Conservation (phyloP, 257 asterid genomes). For the Sherardia arvensis region DNA sequence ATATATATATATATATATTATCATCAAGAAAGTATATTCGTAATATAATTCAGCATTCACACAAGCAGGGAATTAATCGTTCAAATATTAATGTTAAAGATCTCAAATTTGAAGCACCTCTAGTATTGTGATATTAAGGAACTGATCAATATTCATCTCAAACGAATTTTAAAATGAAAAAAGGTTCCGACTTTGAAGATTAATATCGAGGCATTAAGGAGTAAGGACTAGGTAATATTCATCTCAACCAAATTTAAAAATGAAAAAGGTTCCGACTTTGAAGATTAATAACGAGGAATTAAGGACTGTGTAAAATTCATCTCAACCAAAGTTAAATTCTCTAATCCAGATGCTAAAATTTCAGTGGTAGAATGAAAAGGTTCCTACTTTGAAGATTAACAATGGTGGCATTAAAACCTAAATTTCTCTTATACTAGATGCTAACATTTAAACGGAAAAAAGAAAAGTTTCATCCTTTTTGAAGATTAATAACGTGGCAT, state of each 20-base stretch:
- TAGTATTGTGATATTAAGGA: neutral
- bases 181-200: too few species aligned
- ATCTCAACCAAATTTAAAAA: too few species aligned
- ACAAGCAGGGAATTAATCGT: neutral
- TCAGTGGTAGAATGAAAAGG: neutral
- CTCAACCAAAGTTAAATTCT: too few species aligned
- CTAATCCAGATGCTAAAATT: neutral
- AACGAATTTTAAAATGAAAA: too few species aligned
- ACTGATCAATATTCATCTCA: neutral
- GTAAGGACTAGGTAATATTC: too few species aligned
- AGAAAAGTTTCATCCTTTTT: neutral
- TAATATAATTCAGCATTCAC: too few species aligned
- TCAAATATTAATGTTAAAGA: neutral
- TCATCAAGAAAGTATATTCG: too few species aligned
- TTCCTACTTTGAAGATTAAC: neutral
- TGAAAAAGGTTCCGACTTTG: too few species aligned
- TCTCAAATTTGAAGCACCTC: neutral
- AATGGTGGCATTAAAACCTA: neutral
- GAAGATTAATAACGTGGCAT: neutral
- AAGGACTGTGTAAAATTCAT: too few species aligned
- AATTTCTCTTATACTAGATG: neutral
- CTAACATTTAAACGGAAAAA: neutral
- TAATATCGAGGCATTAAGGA: too few species aligned
- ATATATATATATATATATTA: too few species aligned
- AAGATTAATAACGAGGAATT: too few species aligned